phyloP scores from a whole-genome alignment of 768 basidiomycete genomes.

The Lactarius akahatsu region DNA sequence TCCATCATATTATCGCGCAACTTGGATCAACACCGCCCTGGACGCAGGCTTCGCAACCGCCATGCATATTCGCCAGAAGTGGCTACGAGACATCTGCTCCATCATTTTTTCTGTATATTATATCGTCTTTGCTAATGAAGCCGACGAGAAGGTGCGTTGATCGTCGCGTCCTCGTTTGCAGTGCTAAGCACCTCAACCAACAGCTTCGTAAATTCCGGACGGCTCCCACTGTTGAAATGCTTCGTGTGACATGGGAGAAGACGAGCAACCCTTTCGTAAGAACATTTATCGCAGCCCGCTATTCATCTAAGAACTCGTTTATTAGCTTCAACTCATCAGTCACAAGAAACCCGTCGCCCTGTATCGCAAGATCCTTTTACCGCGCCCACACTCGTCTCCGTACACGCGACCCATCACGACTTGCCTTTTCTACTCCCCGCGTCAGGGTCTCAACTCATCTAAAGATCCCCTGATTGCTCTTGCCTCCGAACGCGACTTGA shows the following conservation, averaged over 20 bases:
- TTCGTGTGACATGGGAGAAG: slow-evolving; percentile 96
- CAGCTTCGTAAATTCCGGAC: slow-evolving; percentile 91
- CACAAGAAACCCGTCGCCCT: slow-evolving; percentile 61
- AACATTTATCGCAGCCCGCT: slow-evolving; percentile 18
- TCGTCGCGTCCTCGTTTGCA: neutral
- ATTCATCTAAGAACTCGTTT: slow-evolving; percentile 25
- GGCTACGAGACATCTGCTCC: slow-evolving; percentile 85
- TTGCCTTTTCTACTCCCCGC: slow-evolving; percentile 77
- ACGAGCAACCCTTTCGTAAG: slow-evolving; percentile 87
- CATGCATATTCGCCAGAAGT: slow-evolving; percentile 87
- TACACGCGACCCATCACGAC: slow-evolving; percentile 82
- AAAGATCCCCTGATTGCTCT: slow-evolving; percentile 46
- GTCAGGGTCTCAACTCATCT: slow-evolving; percentile 52
- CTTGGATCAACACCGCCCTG: slow-evolving; percentile 91
- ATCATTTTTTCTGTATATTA: slow-evolving; percentile 88
- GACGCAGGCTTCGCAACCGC: slow-evolving; percentile 98
- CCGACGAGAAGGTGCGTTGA: slow-evolving; percentile 86
- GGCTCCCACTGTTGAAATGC: slow-evolving; percentile 93
- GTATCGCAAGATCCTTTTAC: slow-evolving; percentile 74
- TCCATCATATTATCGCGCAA: slow-evolving; percentile 90
- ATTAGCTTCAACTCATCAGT: slow-evolving; percentile 66
- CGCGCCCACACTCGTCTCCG: slow-evolving; percentile 72
- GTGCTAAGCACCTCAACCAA: slow-evolving; percentile 7
- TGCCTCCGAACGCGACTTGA: slow-evolving; percentile 52
- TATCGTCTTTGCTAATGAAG: slow-evolving; percentile 84